phyloP scores from a whole-genome alignment of 2,329 filamentous ascomycete genomes.

The Cladosporium halotolerans region DNA sequence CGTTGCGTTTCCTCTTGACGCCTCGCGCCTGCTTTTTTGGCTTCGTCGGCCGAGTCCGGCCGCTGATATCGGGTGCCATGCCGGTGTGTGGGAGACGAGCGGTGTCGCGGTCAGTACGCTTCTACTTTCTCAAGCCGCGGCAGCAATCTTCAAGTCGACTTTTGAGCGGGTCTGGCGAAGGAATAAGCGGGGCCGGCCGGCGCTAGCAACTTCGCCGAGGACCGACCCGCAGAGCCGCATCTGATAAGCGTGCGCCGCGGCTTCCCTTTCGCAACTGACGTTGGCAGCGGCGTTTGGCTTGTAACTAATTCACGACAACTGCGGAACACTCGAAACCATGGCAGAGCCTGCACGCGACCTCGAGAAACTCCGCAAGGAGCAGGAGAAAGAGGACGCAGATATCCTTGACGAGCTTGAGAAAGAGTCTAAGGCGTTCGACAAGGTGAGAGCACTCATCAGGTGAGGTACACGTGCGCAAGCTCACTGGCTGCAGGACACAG shows the following conservation, averaged over 20 bases:
- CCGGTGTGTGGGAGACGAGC: background rate
- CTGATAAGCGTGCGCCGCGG: background rate
- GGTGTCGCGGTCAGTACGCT: too few relatives aligned
- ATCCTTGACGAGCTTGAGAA: slow-evolving; percentile 74
- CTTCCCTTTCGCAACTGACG: background rate
- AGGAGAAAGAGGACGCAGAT: slow-evolving; percentile 53
- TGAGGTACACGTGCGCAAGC: background rate
- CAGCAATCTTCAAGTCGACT: too few relatives aligned
- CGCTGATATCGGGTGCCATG: slow-evolving; percentile 32
- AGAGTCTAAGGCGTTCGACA: slow-evolving; percentile 85
- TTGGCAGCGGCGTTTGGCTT: background rate
- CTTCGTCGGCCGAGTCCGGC: slow-evolving; percentile 45
- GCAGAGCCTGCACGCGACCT: slow-evolving; percentile 24
- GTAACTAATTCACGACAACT: background rate
- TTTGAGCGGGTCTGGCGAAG: too few relatives aligned
- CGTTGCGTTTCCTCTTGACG: slow-evolving; percentile 42
- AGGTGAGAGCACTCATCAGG: slow-evolving; percentile 46
- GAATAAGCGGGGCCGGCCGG: too few relatives aligned
- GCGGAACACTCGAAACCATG: slow-evolving; percentile 10
- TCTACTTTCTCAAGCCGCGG: too few relatives aligned
- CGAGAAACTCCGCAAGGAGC: slow-evolving; percentile 26
- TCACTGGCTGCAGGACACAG: slow-evolving; percentile 61
- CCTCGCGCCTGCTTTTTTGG: slow-evolving; percentile 48
- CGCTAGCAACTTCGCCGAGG: too few relatives aligned
- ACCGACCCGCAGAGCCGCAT: background rate